phyloP scores from a whole-genome alignment of 208 protist genomes.

The Angomonas ambiguus region DNA sequence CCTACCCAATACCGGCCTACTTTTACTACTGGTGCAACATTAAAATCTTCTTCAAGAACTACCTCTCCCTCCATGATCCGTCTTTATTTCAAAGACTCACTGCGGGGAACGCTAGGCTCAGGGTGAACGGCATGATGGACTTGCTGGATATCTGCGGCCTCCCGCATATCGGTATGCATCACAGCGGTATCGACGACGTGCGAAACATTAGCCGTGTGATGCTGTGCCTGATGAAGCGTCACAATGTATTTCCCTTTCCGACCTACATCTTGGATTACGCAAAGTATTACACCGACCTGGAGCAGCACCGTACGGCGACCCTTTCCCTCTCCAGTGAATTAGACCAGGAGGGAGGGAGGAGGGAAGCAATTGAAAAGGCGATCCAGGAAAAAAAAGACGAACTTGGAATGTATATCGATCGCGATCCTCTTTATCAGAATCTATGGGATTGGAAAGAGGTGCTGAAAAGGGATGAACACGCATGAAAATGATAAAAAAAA shows the following conservation, averaged over 20 bases:
- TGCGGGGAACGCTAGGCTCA: too few species aligned
- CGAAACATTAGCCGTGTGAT: constrained; percentile 89
- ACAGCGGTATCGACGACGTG: constrained; percentile 92
- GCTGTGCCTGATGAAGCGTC: constrained; percentile 36
- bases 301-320: constrained; percentile 18
- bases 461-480: too few species aligned
- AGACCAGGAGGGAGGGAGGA: too few species aligned
- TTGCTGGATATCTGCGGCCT: constrained; percentile 73
- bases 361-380: too few species aligned
- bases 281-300: background rate
- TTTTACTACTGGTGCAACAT: constrained; percentile 88
- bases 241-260: constrained; percentile 38
- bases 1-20: constrained; percentile 18
- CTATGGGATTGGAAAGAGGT: too few species aligned
- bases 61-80: background rate
- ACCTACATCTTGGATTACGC: background rate
- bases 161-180: constrained; percentile 71
- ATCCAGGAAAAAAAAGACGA: too few species aligned
- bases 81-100: background rate
- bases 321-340: background rate
- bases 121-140: constrained; percentile 26
- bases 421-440: too few species aligned
- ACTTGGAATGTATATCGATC: too few species aligned
- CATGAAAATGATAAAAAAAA: too few species aligned
- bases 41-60: constrained; percentile 66